Percentiles rank a stretch among this genome's conserved stretches.
Evolutionary conservation across 2,329 filamentous ascomycete species (phyloP).

Genomic region (Pyricularia sp.): DNA sequence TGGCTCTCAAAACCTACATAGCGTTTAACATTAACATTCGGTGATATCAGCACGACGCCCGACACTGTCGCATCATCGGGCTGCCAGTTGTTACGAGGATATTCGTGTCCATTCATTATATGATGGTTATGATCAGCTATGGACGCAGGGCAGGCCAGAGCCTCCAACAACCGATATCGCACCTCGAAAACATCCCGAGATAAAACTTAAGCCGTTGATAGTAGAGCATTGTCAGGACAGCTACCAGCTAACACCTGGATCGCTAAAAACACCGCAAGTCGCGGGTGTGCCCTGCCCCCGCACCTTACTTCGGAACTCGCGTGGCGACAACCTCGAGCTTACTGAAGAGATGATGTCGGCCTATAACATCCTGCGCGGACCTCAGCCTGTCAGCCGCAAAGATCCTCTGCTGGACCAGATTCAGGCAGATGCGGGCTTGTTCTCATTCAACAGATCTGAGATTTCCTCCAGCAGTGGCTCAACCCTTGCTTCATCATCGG

Average conservation of each 20-base stretch:
- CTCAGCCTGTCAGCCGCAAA: slow-evolving; percentile 11
- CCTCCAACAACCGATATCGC: not conserved
- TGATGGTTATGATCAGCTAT: not conserved
- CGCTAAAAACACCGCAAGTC: not conserved
- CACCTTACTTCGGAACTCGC: not conserved
- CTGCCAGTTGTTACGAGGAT: not conserved
- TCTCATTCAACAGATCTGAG: slow-evolving; percentile 1
- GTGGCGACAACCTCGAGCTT: slow-evolving; percentile 5
- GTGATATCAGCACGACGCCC: not conserved
- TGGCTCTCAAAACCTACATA: not conserved
- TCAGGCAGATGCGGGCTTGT: slow-evolving; percentile 5
- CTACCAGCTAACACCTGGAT: not conserved
- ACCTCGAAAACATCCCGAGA: not conserved
- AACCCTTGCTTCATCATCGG: not conserved
- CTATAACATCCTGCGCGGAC: slow-evolving; percentile 24
- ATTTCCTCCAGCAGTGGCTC: not conserved
- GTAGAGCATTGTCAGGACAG: not conserved
- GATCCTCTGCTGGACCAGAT: slow-evolving; percentile 20
- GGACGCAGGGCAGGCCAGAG: not conserved
- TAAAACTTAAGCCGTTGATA: not conserved
- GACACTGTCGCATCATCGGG: not conserved
- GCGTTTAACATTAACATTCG: not conserved
- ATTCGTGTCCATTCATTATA: not conserved
- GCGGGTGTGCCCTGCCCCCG: not conserved
- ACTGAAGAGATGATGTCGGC: slow-evolving; percentile 17